These are phyloP conservation scores for Apophysomyces trapeziformis DNA, from an alignment of 371 early-diverging fungal genomes.

Conservation along the genomic window DNA sequence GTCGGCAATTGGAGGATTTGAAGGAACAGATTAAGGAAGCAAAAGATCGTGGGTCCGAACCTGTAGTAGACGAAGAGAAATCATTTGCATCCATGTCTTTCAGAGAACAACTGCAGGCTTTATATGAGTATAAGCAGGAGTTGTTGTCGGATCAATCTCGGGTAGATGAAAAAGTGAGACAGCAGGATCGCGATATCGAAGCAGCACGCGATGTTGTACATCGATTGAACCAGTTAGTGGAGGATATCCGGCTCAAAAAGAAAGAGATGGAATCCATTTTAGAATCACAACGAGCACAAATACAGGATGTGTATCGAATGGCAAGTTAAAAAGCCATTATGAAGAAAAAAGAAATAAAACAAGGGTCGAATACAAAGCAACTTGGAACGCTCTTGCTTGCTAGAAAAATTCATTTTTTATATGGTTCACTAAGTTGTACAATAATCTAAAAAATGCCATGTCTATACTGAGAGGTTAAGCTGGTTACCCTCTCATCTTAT, in stretches of 20 bases:
- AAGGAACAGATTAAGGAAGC: constrained; percentile 20
- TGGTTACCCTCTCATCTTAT: not conserved
- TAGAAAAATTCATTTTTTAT: not conserved
- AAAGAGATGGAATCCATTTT: constrained; percentile 25
- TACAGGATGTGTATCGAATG: constrained; percentile 6
- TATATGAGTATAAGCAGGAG: constrained; percentile 29
- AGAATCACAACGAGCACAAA: constrained; percentile 20
- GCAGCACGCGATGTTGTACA: constrained; percentile 22
- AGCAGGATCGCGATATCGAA: constrained; percentile 28
- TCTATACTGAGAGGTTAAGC: not conserved
- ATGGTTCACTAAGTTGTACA: no score
- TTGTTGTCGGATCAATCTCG: constrained; percentile 22
- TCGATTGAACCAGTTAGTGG: constrained; percentile 16
- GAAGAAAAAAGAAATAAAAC: no score
- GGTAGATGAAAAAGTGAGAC: constrained; percentile 19
- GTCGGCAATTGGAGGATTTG: constrained; percentile 15
- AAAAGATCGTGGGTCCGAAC: constrained; percentile 8
- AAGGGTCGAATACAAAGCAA: no score
- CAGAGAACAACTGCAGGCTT: constrained; percentile 22
- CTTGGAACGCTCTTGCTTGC: not conserved
- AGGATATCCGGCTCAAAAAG: constrained; percentile 22
- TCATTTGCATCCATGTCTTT: constrained; percentile 16
- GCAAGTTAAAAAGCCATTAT: not conserved
- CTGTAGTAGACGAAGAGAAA: not conserved
- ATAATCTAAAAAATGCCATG: no score